A percentile compares a stretch with the other conserved stretches of the same genome.
phyloP scores from a whole-genome alignment of 192 early-diverging fungal genomes.

The Linnemannia hyalina region DNA sequence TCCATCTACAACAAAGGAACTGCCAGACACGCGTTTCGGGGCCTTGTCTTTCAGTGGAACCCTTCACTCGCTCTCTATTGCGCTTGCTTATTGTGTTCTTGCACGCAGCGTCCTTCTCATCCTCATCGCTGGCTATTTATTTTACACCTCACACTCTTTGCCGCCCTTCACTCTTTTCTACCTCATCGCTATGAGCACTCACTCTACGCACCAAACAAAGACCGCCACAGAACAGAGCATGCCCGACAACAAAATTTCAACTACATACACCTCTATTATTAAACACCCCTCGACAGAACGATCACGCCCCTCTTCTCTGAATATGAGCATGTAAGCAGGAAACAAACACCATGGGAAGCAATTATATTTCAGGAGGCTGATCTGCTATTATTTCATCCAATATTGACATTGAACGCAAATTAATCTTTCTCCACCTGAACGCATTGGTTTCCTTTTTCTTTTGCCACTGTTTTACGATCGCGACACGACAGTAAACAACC shows the following conservation, averaged over 20 bases:
- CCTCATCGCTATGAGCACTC: not conserved
- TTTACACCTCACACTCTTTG: not conserved
- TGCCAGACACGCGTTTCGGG: not conserved
- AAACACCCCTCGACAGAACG: not conserved
- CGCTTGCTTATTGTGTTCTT: not conserved
- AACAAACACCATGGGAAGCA: not conserved
- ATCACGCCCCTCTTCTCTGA: not conserved
- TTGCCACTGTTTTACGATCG: not conserved
- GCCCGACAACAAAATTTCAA: not conserved
- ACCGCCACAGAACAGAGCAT: not conserved
- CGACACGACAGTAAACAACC: not conserved
- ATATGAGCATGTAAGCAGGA: not conserved
- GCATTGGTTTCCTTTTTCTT: not conserved
- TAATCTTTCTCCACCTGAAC: no score
- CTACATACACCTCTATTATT: not conserved
- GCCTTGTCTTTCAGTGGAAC: not conserved
- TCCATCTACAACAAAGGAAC: not conserved
- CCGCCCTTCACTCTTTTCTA: not conserved
- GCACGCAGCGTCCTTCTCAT: not conserved
- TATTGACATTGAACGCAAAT: not conserved
- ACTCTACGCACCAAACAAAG: not conserved
- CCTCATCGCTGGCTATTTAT: not conserved
- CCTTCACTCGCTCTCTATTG: not conserved
- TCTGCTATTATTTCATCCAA: not conserved
- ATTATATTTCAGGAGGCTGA: not conserved